Conservation (phyloP, 192 early-diverging fungal species). For the Obelidium mucronatum region DNA sequence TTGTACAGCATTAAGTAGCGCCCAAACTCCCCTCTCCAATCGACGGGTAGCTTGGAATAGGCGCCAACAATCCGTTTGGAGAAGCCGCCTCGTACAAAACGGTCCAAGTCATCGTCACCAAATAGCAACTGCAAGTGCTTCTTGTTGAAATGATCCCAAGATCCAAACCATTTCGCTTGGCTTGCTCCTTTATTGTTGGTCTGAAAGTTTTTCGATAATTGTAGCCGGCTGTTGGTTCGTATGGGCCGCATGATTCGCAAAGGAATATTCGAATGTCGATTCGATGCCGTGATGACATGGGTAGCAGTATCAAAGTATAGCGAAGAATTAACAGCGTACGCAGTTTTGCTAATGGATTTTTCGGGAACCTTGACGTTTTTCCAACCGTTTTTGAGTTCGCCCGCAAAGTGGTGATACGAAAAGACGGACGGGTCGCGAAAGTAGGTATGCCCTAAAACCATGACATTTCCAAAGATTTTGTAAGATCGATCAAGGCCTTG, state of each 20-base stretch:
- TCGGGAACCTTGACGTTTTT: neutral
- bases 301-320: neutral
- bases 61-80: neutral
- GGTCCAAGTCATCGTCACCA: neutral
- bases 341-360: too few relatives aligned
- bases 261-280: neutral
- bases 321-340: neutral
- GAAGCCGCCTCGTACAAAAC: neutral
- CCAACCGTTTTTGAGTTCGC: constrained; percentile 9
- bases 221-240: neutral
- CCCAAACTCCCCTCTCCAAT: neutral
- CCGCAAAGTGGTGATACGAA: neutral
- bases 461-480: neutral
- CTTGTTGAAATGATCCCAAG: neutral
- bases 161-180: too few relatives aligned
- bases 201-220: too few relatives aligned
- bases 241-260: neutral
- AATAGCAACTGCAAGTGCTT: neutral
- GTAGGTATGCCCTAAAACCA: constrained; percentile 1
- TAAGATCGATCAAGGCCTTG: neutral
- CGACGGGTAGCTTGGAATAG: neutral
- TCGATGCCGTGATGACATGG: neutral
- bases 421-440: neutral
- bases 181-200: too few relatives aligned
- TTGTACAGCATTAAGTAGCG: neutral